Conservation (phyloP, 2,329 filamentous ascomycete species). For the Nemania sp. region DNA sequence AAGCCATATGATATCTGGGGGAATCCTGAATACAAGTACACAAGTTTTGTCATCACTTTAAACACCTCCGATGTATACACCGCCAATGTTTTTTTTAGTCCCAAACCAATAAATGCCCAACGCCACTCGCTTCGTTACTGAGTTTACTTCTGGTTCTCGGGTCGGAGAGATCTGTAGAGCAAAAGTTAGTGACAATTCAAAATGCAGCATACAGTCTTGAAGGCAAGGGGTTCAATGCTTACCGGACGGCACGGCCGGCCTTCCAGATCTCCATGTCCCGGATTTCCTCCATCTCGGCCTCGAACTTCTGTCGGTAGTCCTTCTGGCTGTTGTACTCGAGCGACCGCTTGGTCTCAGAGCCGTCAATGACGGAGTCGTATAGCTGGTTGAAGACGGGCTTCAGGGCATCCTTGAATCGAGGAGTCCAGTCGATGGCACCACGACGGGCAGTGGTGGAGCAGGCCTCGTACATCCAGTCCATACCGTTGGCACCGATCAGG, state of each 20-base stretch:
- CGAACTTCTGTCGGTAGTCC: constrained; percentile 97
- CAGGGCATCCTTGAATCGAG: constrained; percentile 95
- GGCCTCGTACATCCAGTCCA: constrained; percentile 99
- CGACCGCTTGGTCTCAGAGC: constrained; percentile 93
- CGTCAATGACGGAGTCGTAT: constrained; percentile 91
- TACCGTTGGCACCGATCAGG: constrained; percentile 95
- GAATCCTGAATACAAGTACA: constrained; percentile 56
- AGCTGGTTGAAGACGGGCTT: constrained; percentile 99
- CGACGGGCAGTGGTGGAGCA: constrained; percentile 99
- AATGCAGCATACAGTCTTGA: constrained; percentile 1
- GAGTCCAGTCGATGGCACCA: constrained; percentile 98
- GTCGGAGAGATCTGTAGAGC: constrained; percentile 74
- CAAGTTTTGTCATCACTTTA: constrained; percentile 41
- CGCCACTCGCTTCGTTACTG: constrained; percentile 38
- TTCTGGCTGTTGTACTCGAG: constrained; percentile 96
- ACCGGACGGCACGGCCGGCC: constrained; percentile 96
- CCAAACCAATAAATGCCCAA: constrained; percentile 43
- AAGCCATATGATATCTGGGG: constrained; percentile 44
- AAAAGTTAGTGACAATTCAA: constrained; percentile 27
- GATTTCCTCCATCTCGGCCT: constrained; percentile 99
- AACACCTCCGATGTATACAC: constrained; percentile 42
- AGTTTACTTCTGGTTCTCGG: constrained; percentile 84
- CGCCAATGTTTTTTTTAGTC: constrained; percentile 41
- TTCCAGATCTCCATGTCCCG: constrained; percentile 98
- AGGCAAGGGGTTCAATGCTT: constrained; percentile 49